These are phyloP conservation scores for Vigna reflexopilosa DNA, from an alignment of 306 rosid genomes.

Conservation along the genomic window DNA sequence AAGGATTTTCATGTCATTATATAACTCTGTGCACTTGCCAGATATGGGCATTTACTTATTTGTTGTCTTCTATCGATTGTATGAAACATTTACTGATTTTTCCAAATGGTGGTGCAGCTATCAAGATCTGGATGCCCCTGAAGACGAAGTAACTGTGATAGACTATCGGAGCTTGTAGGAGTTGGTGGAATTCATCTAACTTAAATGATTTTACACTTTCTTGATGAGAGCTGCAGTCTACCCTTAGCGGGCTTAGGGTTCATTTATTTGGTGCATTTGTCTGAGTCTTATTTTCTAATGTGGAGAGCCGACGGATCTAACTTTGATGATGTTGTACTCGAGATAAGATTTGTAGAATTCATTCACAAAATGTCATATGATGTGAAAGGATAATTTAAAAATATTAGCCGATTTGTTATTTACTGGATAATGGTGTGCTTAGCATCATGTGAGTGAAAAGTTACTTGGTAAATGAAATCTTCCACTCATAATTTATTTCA, in stretches of 20 bases:
- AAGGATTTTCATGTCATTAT: background rate
- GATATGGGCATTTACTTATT: background rate
- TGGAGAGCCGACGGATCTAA: constrained; percentile 6
- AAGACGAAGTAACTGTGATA: constrained; percentile 97
- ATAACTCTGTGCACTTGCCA: background rate
- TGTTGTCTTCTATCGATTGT: constrained; percentile 46
- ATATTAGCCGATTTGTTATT: background rate
- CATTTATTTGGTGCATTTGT: constrained; percentile 16
- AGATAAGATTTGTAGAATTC: background rate
- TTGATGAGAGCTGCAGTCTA: no score
- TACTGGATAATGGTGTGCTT: constrained; percentile 4
- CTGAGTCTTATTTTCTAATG: background rate
- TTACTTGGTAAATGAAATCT: background rate
- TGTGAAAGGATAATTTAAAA: background rate
- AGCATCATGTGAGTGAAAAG: background rate
- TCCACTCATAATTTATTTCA: background rate
- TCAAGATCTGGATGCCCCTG: constrained; percentile 97
- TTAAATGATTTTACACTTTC: background rate
- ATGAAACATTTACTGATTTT: constrained; percentile 8
- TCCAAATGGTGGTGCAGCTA: constrained; percentile 66
- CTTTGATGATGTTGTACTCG: constrained; percentile 10
- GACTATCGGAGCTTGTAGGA: constrained; percentile 89
- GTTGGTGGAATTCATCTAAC: constrained; percentile 27
- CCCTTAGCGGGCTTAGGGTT: constrained; percentile 27
- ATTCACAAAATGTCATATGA: constrained; percentile 5